A percentile compares a stretch with the other conserved stretches of the same genome.
phyloP scores from a whole-genome alignment of 768 basidiomycete species.

The Phaffia tasmanica region DNA sequence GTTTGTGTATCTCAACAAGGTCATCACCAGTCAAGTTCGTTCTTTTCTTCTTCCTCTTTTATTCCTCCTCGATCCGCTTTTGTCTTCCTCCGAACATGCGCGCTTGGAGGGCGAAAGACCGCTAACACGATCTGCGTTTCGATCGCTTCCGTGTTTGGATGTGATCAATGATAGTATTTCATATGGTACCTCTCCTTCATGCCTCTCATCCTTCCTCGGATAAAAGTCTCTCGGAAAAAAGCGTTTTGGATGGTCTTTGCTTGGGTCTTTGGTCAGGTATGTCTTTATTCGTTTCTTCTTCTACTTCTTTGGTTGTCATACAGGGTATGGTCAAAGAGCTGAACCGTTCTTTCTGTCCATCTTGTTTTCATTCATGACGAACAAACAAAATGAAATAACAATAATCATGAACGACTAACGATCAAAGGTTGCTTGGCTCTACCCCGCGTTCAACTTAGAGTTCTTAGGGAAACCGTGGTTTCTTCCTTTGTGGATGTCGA shows the following conservation, averaged over 20 bases:
- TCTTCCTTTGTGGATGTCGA: constrained; percentile 62
- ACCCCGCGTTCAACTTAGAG: constrained; percentile 81
- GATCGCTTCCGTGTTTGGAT: too few relatives aligned
- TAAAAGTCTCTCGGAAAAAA: constrained; percentile 46
- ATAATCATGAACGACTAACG: background rate
- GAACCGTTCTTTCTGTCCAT: background rate
- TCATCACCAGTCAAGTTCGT: constrained; percentile 75
- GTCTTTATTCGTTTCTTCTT: constrained; percentile 5
- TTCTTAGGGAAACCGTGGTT: constrained; percentile 69
- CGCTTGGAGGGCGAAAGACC: too few relatives aligned
- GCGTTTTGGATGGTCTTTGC: constrained; percentile 43
- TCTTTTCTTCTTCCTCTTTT: too few relatives aligned
- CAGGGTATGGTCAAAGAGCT: background rate
- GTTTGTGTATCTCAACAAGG: constrained; percentile 96
- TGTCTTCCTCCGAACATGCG: too few relatives aligned
- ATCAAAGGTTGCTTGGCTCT: constrained; percentile 67
- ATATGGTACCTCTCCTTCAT: constrained; percentile 88
- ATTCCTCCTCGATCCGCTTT: too few relatives aligned
- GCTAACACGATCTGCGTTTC: too few relatives aligned
- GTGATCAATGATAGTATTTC: constrained; percentile 85
- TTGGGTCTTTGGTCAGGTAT: constrained; percentile 59
- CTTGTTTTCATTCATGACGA: too few relatives aligned
- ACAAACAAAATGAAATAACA: too few relatives aligned
- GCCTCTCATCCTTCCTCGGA: constrained; percentile 62
- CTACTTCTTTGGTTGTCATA: background rate